Base-by-base conservation (phyloP, 1,139 yeast genomes). In the Geotrichum citri-aurantii region DNA sequence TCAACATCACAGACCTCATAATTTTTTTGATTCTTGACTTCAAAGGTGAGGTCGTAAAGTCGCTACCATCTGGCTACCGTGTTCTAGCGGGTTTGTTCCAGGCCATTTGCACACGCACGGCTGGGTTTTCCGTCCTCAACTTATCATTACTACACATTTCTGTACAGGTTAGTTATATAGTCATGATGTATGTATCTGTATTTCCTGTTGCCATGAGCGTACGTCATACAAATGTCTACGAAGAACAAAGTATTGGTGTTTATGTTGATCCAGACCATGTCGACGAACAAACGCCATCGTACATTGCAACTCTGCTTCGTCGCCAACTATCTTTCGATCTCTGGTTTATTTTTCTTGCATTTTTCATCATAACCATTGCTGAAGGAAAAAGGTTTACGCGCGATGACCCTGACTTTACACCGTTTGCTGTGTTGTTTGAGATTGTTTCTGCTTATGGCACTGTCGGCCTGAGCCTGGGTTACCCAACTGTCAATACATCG, bases 101-200 rank as follows among this genome's bases (percentile, higher is more conserved):
- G 71, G 95, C 98, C 0, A 82, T 92, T 55, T 82, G 93, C 58
- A 91, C 98, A 0, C 82, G 99, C 75, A 93, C 98, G 0, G 96
- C 96, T 0, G 99, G 99, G 0, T 86, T 92, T 65, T 67, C 87
- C 0, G 85, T 87, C 47, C 81, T 92, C 42, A 84, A 87, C 71
- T 73, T 93, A 49, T 76, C 89, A 2, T 71, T 73, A 52, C 76
- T 93, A 55, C 95, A 91, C 68, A 92, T 97, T 0, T 95, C 97
- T 0, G 88, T 92, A 52, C 96, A 90, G 71, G 96, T 93, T 47
- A 85, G 95, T 67, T 93, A 93, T 70, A 80, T 90, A 84, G 80
- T 93, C 63, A 92, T 93, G 98, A 93, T 93, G 99, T 93, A 93
- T 75, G 90, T 93, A 31, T 92, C 98, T 5, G 97, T 93, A 53